A percentile compares a stretch with the other conserved stretches of the same genome.
phyloP scores from a whole-genome alignment of 1,284 basidiomycete genomes.

The Chiua sp. region DNA sequence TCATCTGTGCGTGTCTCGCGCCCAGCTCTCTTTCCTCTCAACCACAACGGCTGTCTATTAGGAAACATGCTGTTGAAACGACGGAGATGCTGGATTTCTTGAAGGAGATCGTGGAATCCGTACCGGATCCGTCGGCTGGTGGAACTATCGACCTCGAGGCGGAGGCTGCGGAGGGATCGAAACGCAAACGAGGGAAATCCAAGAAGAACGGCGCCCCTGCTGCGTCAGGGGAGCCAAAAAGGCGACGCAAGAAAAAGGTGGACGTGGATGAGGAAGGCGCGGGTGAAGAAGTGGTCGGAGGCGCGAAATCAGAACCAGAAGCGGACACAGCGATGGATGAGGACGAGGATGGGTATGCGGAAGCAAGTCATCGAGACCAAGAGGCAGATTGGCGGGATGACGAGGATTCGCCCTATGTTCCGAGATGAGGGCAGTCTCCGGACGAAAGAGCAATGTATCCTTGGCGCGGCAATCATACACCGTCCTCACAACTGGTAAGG shows the following conservation, averaged over 20 bases:
- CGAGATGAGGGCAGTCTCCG: slow-evolving; percentile 30
- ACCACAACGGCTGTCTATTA: slow-evolving; percentile 37
- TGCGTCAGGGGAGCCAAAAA: slow-evolving; percentile 40
- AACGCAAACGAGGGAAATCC: slow-evolving; percentile 60
- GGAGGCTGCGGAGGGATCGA: slow-evolving; percentile 56
- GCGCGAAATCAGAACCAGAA: slow-evolving; percentile 35
- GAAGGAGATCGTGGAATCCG: slow-evolving; percentile 90
- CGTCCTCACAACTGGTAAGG: slow-evolving; percentile 9
- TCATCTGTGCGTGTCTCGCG: slow-evolving; percentile 77
- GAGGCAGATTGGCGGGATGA: slow-evolving; percentile 33
- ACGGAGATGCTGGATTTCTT: slow-evolving; percentile 95
- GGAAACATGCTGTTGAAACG: slow-evolving; percentile 93
- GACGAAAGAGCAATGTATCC: slow-evolving; percentile 9
- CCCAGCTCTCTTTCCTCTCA: not conserved
- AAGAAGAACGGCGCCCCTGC: slow-evolving; percentile 48
- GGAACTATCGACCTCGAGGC: slow-evolving; percentile 75
- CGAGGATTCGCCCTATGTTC: slow-evolving; percentile 39
- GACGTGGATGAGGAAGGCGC: slow-evolving; percentile 37
- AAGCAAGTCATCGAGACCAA: slow-evolving; percentile 30
- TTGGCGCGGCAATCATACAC: slow-evolving; percentile 14
- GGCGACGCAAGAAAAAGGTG: slow-evolving; percentile 48
- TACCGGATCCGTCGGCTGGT: slow-evolving; percentile 88
- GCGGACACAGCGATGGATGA: slow-evolving; percentile 42
- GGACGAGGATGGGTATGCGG: slow-evolving; percentile 34
- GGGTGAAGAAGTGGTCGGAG: slow-evolving; percentile 36